Conservation (phyloP, 495 filamentous ascomycete genomes). For the Xylaria bambusicola region DNA sequence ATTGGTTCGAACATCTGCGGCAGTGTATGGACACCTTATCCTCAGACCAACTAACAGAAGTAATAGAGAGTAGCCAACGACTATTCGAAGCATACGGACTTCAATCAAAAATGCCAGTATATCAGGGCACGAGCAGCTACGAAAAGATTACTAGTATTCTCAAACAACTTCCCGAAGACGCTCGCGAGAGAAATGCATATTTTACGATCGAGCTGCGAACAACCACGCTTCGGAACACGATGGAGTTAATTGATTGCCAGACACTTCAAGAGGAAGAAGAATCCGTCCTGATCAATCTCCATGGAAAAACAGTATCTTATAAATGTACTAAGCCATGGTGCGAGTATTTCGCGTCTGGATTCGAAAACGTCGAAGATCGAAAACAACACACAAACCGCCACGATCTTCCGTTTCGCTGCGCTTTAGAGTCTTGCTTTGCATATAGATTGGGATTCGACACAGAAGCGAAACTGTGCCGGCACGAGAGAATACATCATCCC, state of each 20-base stretch:
- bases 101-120: neutral
- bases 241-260: neutral
- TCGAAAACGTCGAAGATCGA: neutral
- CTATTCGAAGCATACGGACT: neutral
- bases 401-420: constrained; percentile 1
- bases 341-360: neutral
- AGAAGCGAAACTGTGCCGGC: neutral
- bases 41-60: neutral
- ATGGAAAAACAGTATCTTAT: neutral
- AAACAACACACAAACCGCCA: neutral
- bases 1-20: constrained; percentile 18
- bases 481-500: neutral
- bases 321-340: constrained; percentile 8
- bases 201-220: constrained; percentile 4
- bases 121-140: neutral
- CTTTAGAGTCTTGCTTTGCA: neutral
- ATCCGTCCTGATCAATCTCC: neutral
- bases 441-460: constrained; percentile 7
- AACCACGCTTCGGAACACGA: neutral
- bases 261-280: neutral
- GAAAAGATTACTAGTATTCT: neutral
- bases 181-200: neutral
- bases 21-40: neutral
- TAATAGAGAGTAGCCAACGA: neutral
- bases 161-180: neutral